These are phyloP conservation scores for Biscogniauxia mediterranea DNA, from an alignment of 2,329 filamentous ascomycete genomes.

Conservation along the genomic window DNA sequence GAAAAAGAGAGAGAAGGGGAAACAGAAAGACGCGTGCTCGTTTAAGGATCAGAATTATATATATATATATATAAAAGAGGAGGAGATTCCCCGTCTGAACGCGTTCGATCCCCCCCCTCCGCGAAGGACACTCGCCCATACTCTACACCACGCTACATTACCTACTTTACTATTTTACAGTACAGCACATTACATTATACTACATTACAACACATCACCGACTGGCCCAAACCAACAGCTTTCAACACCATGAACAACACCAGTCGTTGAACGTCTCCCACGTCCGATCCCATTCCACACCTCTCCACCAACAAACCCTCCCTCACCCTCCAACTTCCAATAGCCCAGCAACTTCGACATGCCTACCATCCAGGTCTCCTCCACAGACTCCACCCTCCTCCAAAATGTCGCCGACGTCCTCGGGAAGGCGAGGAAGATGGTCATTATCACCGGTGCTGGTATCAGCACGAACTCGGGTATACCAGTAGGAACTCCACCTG, in stretches of 20 bases:
- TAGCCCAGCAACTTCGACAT: constrained; percentile 35
- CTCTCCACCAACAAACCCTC: not conserved
- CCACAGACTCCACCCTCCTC: constrained; percentile 52
- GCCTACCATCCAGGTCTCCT: constrained; percentile 57
- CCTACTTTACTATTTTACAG: too few relatives aligned
- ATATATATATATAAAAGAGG: not conserved
- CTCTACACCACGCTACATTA: too few relatives aligned
- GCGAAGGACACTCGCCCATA: not conserved
- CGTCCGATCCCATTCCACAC: not conserved
- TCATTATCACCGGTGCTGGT: constrained; percentile 70
- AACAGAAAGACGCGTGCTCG: not conserved
- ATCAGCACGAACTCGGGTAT: constrained; percentile 77
- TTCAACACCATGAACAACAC: not conserved
- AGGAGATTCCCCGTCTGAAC: not conserved
- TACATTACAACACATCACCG: too few relatives aligned
- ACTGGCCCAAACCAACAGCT: not conserved
- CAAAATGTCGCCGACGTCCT: constrained; percentile 64
- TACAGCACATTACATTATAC: too few relatives aligned
- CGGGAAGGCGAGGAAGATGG: constrained; percentile 64
- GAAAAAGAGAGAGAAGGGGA: not conserved
- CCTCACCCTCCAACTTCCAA: not conserved
- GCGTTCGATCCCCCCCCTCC: not conserved
- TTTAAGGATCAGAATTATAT: too few relatives aligned
- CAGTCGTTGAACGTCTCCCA: not conserved
- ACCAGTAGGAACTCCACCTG: constrained; percentile 52